phyloP scores from a whole-genome alignment of 1,284 basidiomycete genomes.

The Irpex sp. region DNA sequence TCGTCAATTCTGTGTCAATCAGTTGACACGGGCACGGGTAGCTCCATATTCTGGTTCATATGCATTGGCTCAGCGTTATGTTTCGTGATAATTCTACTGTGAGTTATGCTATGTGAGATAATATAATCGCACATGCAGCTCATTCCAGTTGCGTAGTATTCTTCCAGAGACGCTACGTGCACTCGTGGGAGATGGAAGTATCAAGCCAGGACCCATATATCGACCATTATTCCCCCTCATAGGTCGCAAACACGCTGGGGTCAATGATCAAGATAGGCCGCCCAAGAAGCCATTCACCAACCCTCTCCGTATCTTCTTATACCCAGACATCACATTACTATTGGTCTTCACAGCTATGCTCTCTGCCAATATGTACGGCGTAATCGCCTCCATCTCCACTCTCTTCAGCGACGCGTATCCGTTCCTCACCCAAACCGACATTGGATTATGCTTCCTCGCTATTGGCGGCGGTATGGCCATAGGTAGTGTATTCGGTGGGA shows the following conservation, averaged over 20 bases:
- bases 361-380: slow-evolving; percentile 62
- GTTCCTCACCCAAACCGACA: slow-evolving; percentile 55
- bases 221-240: slow-evolving; percentile 55
- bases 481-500: slow-evolving; percentile 47
- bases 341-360: slow-evolving; percentile 57
- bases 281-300: slow-evolving; percentile 42
- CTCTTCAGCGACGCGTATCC: slow-evolving; percentile 59
- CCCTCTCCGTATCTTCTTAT: slow-evolving; percentile 55
- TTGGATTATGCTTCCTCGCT: slow-evolving; percentile 69
- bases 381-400: slow-evolving; percentile 62
- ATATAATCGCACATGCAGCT: background rate
- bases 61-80: slow-evolving; percentile 56
- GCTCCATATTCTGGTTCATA: slow-evolving; percentile 80
- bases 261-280: slow-evolving; percentile 23
- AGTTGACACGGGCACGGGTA: slow-evolving; percentile 17
- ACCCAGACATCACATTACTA: slow-evolving; percentile 57
- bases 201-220: slow-evolving; percentile 42
- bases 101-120: slow-evolving; percentile 37
- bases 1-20: background rate
- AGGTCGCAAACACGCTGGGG: slow-evolving; percentile 30
- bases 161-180: slow-evolving; percentile 52
- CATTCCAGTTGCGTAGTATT: slow-evolving; percentile 23
- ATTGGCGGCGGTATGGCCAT: slow-evolving; percentile 57
- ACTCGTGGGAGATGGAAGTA: slow-evolving; percentile 56
- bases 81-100: slow-evolving; percentile 27